phyloP scores from a whole-genome alignment of 768 basidiomycete genomes.

The Termitomyces sp. region DNA sequence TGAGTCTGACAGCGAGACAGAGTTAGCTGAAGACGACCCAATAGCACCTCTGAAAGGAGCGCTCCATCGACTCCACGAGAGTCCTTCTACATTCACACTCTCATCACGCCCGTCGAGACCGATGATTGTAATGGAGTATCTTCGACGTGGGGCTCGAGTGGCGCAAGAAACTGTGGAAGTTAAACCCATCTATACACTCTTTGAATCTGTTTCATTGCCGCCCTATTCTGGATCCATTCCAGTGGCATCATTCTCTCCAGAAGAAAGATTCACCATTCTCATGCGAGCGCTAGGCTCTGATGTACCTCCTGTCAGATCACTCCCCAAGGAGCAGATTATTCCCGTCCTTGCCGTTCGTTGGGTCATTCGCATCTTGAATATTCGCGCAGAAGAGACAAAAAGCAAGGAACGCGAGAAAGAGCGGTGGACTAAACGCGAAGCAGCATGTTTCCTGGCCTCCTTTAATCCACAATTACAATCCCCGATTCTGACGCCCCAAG shows the following conservation, averaged over 20 bases:
- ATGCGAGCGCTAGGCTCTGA: conserved; percentile 57
- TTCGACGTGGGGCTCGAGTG: conserved; percentile 68
- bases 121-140: conserved; percentile 47
- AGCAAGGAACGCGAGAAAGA: conserved; percentile 63
- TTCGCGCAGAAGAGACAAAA: conserved; percentile 45
- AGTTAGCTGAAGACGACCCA: conserved; percentile 49
- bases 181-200: conserved; percentile 42
- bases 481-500: conserved; percentile 5
- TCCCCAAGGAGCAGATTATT: conserved; percentile 45
- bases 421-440: conserved; percentile 67
- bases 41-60: conserved; percentile 70
- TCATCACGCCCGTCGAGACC: conserved; percentile 24
- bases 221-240: conserved; percentile 33
- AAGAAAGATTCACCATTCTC: conserved; percentile 52
- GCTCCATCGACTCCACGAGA: conserved; percentile 50
- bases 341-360: conserved; percentile 60
- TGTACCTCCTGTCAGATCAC: conserved; percentile 36
- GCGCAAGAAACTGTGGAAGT: conserved; percentile 56
- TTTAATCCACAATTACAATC: conserved; percentile 29
- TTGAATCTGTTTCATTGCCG: conserved; percentile 36
- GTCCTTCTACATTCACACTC: conserved; percentile 26
- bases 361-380: conserved; percentile 49
- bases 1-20: conserved; percentile 47
- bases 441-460: conserved; percentile 52
- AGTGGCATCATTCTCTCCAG: conserved; percentile 44